These are phyloP conservation scores for Fraxinus cuspidata DNA, from an alignment of 257 asterid genomes.

Conservation along the genomic window DNA sequence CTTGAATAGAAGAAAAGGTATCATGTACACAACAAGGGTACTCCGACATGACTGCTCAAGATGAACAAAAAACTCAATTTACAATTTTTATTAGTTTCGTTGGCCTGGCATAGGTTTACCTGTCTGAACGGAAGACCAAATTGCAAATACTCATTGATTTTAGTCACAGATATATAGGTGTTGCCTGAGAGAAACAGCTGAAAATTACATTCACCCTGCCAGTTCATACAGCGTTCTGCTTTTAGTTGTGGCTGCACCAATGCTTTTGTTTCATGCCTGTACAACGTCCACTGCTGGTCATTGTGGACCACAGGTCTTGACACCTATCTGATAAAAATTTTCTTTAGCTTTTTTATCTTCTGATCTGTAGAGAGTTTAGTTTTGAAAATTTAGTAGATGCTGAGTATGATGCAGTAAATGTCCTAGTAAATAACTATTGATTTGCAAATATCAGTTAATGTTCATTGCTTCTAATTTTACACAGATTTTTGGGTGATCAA, in stretches of 20 bases:
- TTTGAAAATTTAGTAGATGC: constrained; percentile 19
- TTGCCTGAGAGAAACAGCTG: background rate
- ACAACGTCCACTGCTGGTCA: background rate
- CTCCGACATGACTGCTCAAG: constrained; percentile 13
- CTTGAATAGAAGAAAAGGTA: background rate
- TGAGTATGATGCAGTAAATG: constrained; percentile 8
- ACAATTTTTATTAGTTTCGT: background rate
- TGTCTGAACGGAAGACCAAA: background rate
- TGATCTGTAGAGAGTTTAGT: constrained; percentile 6
- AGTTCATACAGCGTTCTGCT: background rate
- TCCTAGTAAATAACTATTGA: constrained; percentile 5
- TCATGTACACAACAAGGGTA: background rate
- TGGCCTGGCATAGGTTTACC: background rate
- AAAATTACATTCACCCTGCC: background rate
- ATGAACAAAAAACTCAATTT: background rate
- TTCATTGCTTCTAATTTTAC: constrained; percentile 26
- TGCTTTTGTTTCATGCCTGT: background rate
- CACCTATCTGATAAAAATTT: background rate
- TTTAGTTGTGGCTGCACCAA: constrained; percentile 1
- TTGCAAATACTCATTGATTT: constrained; percentile 9
- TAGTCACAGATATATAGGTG: background rate
- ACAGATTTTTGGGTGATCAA: constrained; percentile 66
- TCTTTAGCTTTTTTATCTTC: background rate
- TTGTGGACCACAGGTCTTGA: background rate
- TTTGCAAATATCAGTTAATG: constrained; percentile 18